Percentiles rank a stretch among this genome's conserved stretches.
phyloP scores from a whole-genome alignment of 2,329 filamentous ascomycete species.

The Trichoderma sp. region DNA sequence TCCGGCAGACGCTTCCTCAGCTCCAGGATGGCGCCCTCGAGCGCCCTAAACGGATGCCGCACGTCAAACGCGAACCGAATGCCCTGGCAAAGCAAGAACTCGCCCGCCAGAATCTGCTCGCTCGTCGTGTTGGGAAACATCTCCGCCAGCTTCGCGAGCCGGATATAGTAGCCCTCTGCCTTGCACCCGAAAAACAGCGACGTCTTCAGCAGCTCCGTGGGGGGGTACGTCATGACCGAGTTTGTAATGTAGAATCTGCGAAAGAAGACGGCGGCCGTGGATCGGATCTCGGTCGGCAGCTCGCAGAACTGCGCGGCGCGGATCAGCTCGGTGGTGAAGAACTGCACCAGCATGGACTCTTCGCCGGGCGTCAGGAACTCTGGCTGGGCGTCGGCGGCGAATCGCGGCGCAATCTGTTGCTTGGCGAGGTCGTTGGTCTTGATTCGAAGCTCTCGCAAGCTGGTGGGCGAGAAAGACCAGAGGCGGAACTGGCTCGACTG shows the following conservation, averaged over 20 bases:
- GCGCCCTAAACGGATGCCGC: slow-evolving; percentile 81
- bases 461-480: slow-evolving; percentile 84
- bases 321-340: slow-evolving; percentile 66
- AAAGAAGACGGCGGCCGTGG: slow-evolving; percentile 83
- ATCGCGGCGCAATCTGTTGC: slow-evolving; percentile 58
- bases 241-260: slow-evolving; percentile 95
- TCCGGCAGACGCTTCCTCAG: slow-evolving; percentile 67
- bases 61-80: slow-evolving; percentile 93
- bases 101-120: slow-evolving; percentile 84
- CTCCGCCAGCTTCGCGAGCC: slow-evolving; percentile 64
- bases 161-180: slow-evolving; percentile 80
- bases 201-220: slow-evolving; percentile 83
- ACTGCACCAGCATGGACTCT: slow-evolving; percentile 77
- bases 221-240: slow-evolving; percentile 94
- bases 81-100: slow-evolving; percentile 90
- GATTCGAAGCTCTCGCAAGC: slow-evolving; percentile 69
- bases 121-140: slow-evolving; percentile 70
- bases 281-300: slow-evolving; percentile 52
- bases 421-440: slow-evolving; percentile 78
- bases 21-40: slow-evolving; percentile 87
- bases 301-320: slow-evolving; percentile 58
- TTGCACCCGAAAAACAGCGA: slow-evolving; percentile 93
- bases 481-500: slow-evolving; percentile 86
- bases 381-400: slow-evolving; percentile 60
- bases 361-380: slow-evolving; percentile 82